Base-by-base conservation (phyloP, 129 eudicot genomes). In the Tagetes erecta region DNA sequence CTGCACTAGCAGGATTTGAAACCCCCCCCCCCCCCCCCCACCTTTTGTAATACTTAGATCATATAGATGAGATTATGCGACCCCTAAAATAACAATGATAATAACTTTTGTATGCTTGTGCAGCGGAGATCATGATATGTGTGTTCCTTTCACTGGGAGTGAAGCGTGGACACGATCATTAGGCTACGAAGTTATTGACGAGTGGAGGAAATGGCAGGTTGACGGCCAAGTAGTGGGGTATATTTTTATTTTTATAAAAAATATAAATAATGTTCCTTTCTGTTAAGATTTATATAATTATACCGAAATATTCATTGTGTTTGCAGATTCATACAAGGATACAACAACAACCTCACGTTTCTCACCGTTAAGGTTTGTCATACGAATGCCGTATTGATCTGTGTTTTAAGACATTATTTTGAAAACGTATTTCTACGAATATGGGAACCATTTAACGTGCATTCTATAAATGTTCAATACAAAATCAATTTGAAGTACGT, bases 91-190 rank as follows among this genome's bases (percentile, higher is more conserved):
- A 12, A 7, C 34, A 64, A 78, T 3, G 5, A 7, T 2, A 8
- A 0, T 51, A 64, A 42, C n/a, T 20, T 20, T 55, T 63, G 4
- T 69, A 50, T 71, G 65, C 2, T 14, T 0, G 36, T 72, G 79
- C 82, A 94, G 99, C 41, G 99, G 99, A 59, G 99, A 95, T 72
- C 99, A 95, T 80, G 99, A 95, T 81, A 85, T 95, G 97, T 95
- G 99, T 82, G 99, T 95, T 58, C 99, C 99, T 7, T 95, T 51
- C 75, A 95, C 97, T 2, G 99, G 99, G 37, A 88, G 86, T 77
- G 87, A 91, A 86, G 97, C 97, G 20, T 95, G 99, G 99, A 88
- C 96, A 68, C 87, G 88, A 73, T 88, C 99, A 31, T 35, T 95
- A 45, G 99, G 99, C 39, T 95, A 88, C 78, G 71, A 79, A 46